Conservation (phyloP, 2,329 filamentous ascomycete genomes). For the Camillea tinctor region DNA sequence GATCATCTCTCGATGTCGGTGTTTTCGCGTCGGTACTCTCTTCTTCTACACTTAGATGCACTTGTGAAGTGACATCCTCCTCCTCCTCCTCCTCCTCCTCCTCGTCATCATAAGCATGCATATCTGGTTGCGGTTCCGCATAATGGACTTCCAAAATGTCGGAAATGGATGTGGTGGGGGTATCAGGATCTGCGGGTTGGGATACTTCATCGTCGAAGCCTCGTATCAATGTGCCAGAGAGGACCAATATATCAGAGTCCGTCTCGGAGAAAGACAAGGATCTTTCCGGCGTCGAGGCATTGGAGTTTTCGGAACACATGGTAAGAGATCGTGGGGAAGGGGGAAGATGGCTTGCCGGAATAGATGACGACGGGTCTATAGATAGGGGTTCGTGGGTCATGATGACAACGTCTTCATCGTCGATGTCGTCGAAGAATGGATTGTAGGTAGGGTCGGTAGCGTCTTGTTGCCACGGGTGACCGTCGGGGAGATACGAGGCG, state of each 20-base stretch:
- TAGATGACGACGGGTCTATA: conserved; percentile 25
- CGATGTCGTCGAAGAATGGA: conserved; percentile 42
- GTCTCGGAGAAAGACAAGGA: conserved; percentile 53
- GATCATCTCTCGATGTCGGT: conserved; percentile 42
- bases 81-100: too few species aligned
- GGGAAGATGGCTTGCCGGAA: conserved; percentile 36
- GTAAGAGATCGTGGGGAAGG: conserved; percentile 51
- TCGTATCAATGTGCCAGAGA: conserved; percentile 34
- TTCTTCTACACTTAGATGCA: background rate
- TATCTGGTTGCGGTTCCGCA: conserved; percentile 34
- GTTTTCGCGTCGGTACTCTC: conserved; percentile 43
- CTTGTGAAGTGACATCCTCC: background rate
- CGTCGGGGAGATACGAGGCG: conserved; percentile 55
- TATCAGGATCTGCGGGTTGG: conserved; percentile 45
- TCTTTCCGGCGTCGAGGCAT: conserved; percentile 43
- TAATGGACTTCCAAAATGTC: conserved; percentile 43
- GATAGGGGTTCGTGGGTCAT: conserved; percentile 47
- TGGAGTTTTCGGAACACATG: conserved; percentile 44
- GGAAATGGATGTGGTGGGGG: conserved; percentile 44
- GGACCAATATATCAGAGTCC: conserved; percentile 41
- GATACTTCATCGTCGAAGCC: conserved; percentile 42
- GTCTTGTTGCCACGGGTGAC: conserved; percentile 43
- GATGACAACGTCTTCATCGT: conserved; percentile 38
- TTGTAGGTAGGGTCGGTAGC: conserved; percentile 31
- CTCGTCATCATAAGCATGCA: conserved; percentile 30